Evolutionary conservation across 2,329 filamentous ascomycete genomes (phyloP).

Genomic region (Cladosporium sp.): DNA sequence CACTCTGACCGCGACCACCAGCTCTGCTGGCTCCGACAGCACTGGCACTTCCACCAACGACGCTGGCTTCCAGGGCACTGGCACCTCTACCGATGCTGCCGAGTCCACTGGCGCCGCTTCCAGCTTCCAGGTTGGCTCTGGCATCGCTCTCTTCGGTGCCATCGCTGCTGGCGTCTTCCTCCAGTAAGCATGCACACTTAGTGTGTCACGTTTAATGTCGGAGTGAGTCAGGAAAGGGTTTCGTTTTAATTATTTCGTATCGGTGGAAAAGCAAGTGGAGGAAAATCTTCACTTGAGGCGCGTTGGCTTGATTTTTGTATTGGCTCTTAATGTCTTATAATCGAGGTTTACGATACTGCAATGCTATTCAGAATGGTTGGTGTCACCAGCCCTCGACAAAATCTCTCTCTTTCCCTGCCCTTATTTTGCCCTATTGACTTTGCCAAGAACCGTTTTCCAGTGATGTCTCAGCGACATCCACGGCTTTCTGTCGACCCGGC

Average conservation of each 20-base stretch:
- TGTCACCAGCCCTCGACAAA: not conserved
- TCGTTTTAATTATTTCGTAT: not conserved
- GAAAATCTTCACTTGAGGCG: not conserved
- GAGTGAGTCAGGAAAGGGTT: too few species aligned
- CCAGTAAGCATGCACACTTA: constrained; percentile 3
- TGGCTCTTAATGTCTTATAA: constrained; percentile 11
- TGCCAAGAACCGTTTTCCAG: not conserved
- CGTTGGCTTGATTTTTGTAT: not conserved
- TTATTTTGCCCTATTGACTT: not conserved
- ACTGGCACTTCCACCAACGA: constrained; percentile 13
- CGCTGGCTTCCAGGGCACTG: constrained; percentile 12
- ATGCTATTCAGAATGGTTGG: constrained; percentile 10
- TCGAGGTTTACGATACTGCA: constrained; percentile 10
- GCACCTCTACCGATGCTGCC: constrained; percentile 11
- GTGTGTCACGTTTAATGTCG: not conserved
- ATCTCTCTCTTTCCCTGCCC: not conserved
- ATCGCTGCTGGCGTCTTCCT: constrained; percentile 34
- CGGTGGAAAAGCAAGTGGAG: not conserved
- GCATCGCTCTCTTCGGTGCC: constrained; percentile 37
- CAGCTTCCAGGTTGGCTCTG: constrained; percentile 28
- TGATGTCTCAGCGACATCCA: not conserved
- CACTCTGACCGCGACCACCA: constrained; percentile 18
- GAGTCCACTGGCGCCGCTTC: constrained; percentile 20
- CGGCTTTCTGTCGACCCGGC: too few species aligned
- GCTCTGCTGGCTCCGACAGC: constrained; percentile 6